Percentiles rank a stretch among this genome's conserved stretches.
These are phyloP conservation scores for Fragaria nilgerrensis DNA, from an alignment of 306 rosid species.

Conservation along the genomic window DNA sequence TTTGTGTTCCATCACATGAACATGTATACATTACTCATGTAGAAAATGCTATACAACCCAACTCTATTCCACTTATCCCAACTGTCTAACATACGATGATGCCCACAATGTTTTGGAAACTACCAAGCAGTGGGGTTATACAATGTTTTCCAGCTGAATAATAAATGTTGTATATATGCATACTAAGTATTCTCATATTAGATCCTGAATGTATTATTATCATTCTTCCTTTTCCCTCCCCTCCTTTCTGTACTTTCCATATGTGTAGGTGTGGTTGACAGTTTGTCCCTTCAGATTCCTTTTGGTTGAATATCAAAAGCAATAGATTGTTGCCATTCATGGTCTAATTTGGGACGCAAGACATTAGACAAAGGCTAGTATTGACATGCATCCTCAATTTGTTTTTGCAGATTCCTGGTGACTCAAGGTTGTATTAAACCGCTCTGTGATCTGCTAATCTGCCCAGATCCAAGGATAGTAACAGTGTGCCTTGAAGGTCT, in stretches of 20 bases:
- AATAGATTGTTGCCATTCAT: not conserved
- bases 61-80: not conserved
- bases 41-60: not conserved
- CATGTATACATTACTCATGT: not conserved
- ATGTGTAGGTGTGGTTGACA: not conserved
- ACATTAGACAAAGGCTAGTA: not conserved
- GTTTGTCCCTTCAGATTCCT: not conserved
- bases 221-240: too few relatives aligned
- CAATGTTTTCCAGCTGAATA: not conserved
- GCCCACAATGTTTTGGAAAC: not conserved
- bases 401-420: slow-evolving; percentile 44
- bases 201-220: not conserved
- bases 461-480: slow-evolving; percentile 55
- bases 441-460: slow-evolving; percentile 50
- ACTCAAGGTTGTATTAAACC: slow-evolving; percentile 60
- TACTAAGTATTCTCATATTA: not conserved
- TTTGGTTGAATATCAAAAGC: not conserved
- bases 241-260: not conserved
- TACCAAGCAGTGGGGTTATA: not conserved
- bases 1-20: not conserved
- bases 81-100: not conserved
- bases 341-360: not conserved
- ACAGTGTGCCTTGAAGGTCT: slow-evolving; percentile 64
- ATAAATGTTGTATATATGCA: not conserved
- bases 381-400: slow-evolving; percentile 5